These are phyloP conservation scores for Picochlorum sp. DNA, from an alignment of 139 green algal genomes.

Conservation along the genomic window DNA sequence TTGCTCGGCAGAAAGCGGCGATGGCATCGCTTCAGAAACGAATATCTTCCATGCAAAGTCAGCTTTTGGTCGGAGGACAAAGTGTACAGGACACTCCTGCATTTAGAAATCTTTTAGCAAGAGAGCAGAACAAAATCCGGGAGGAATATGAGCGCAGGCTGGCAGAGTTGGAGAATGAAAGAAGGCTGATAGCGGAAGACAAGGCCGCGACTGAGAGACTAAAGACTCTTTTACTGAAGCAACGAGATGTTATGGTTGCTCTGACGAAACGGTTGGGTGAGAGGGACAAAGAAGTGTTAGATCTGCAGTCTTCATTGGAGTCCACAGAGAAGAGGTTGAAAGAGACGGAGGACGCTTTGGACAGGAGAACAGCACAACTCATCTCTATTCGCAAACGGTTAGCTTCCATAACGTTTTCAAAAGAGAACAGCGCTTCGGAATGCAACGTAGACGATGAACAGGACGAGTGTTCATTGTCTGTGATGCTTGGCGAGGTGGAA, in stretches of 20 bases:
- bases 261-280: constrained; percentile 86
- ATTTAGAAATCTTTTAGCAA: constrained; percentile 63
- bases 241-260: constrained; percentile 98
- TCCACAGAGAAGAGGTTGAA: constrained; percentile 55
- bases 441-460: neutral
- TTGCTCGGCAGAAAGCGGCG: constrained; percentile 86
- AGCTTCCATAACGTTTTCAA: neutral
- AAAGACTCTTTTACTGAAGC: constrained; percentile 89
- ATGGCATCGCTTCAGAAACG: constrained; percentile 72
- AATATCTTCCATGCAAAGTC: constrained; percentile 77
- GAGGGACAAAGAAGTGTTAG: constrained; percentile 83
- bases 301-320: constrained; percentile 82
- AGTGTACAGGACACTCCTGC: constrained; percentile 68
- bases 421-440: neutral
- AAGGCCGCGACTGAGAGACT: constrained; percentile 69
- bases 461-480: neutral
- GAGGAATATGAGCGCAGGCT: constrained; percentile 81
- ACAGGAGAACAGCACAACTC: constrained; percentile 80
- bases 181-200: constrained; percentile 63
- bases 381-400: constrained; percentile 46
- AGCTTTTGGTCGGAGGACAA: constrained; percentile 75
- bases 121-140: constrained; percentile 70
- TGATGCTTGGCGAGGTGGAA: neutral
- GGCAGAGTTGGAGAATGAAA: constrained; percentile 71
- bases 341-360: constrained; percentile 77